Evolutionary conservation across 2,329 filamentous ascomycete genomes (phyloP), one percentile per base, ranked within the genome.

Genomic region (Colletotrichum liaoningense): DNA sequence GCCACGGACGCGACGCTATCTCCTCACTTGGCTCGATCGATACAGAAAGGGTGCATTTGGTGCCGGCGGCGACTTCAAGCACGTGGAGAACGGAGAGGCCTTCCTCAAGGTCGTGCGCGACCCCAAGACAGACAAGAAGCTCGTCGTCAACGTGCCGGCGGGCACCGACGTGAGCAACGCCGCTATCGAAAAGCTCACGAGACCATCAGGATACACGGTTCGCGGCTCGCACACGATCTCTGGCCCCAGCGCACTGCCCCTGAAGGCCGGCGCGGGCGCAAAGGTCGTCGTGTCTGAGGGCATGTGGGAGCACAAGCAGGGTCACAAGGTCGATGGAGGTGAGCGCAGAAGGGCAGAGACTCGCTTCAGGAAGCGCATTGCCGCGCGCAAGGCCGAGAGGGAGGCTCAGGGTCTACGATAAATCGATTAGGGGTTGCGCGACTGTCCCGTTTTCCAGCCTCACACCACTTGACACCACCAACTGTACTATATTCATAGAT

Each of bases 291-390:
- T 94, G 26, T 91, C 92, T 69, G 95, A 98, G 82, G 95, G 96
- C 11, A 93, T 98, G 87, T 98, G 96, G 97, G 96, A 98, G 86
- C 88, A 95, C 79, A 92, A 89, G 81, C 89, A 92, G 79, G 96
- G 97, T 33, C 91, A 91, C 79, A 98, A 98, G 92, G 92, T 99
- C 77, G 95, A 98, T 84, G 97, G 97, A 80, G 97, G 97, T 88
- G 97, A 99, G 88, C 92, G 97, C 82, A 91, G 97, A 83, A 92
- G 90, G 82, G 94, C 93, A 19, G 93, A 97, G 85, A 92, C 98
- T 65, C 89, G 94, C 78, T 95, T 95, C 78, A 98, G 97, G 92
- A 93, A 91, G 85, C 90, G 93, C 76, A 91, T 93, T 64, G 92
- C 92, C 46, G 94, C 95, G 85, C 92, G 94, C 77, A 94, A 92